A percentile compares a stretch with the other conserved stretches of the same genome.
phyloP scores from a whole-genome alignment of 495 filamentous ascomycete species.

The Penicillium steckii region DNA sequence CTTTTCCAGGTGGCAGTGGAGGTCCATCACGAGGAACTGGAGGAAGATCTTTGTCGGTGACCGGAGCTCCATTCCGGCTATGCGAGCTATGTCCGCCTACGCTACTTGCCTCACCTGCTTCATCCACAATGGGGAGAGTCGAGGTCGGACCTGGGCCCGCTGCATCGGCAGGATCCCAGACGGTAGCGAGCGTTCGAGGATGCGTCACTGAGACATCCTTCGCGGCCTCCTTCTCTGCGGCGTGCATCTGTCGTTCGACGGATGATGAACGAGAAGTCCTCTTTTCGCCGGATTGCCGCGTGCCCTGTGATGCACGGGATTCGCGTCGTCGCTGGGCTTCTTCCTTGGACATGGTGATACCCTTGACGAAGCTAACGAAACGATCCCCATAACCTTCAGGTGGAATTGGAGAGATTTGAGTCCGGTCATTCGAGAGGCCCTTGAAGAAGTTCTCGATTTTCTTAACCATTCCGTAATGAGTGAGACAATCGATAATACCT shows the following conservation, averaged over 20 bases:
- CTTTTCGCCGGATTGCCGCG: constrained; percentile 26
- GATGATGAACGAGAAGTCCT: constrained; percentile 40
- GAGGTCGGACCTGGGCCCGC: constrained; percentile 53
- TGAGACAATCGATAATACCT: constrained; percentile 96
- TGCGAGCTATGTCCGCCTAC: constrained; percentile 54
- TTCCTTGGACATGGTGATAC: constrained; percentile 85
- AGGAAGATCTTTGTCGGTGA: constrained; percentile 53
- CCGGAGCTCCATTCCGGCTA: constrained; percentile 32
- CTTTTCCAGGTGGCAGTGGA: constrained; percentile 21
- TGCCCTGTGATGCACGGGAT: constrained; percentile 25
- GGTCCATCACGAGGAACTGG: constrained; percentile 41
- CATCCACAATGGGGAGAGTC: constrained; percentile 91
- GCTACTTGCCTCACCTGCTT: constrained; percentile 78
- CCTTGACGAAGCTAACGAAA: constrained; percentile 88
- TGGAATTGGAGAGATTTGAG: constrained; percentile 90
- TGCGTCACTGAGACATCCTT: constrained; percentile 56
- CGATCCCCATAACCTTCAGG: constrained; percentile 90
- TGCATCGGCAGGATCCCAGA: constrained; percentile 55
- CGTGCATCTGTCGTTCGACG: constrained; percentile 47
- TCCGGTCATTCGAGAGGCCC: constrained; percentile 75
- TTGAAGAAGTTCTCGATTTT: constrained; percentile 92
- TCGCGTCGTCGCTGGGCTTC: constrained; percentile 67
- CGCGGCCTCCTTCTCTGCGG: constrained; percentile 49
- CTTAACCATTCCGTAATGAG: constrained; percentile 88
- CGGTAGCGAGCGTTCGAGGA: constrained; percentile 49